Evolutionary conservation across 352 stramenopile species (phyloP).

Genomic region (Phytophthora fragariaefolia): DNA sequence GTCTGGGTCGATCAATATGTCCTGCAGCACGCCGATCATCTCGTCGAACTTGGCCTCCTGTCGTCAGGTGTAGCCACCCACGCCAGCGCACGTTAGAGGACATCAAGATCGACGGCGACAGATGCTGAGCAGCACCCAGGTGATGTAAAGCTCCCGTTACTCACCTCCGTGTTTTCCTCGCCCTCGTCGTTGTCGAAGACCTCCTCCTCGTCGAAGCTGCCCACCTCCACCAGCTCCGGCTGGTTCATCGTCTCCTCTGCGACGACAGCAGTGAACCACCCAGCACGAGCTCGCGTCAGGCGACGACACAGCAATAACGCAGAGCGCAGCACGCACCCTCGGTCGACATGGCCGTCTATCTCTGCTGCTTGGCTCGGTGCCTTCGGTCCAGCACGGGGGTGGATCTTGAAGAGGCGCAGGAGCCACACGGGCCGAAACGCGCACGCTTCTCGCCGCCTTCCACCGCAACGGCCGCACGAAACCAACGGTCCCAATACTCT

Average conservation of each 20-base stretch:
- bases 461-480: slow-evolving; percentile 14
- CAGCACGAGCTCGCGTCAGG: not conserved
- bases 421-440: not conserved
- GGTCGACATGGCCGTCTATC: slow-evolving; percentile 25
- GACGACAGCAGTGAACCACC: not conserved
- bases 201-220: slow-evolving; percentile 56
- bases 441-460: not conserved
- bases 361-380: not conserved
- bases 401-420: slow-evolving; percentile 31
- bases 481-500: slow-evolving; percentile 12
- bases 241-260: slow-evolving; percentile 42
- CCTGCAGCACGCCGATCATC: slow-evolving; percentile 81
- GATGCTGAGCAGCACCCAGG: too few relatives aligned
- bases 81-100: slow-evolving; percentile 1
- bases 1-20: slow-evolving; percentile 80
- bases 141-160: not conserved
- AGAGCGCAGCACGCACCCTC: slow-evolving; percentile 15
- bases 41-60: slow-evolving; percentile 80
- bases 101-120: not conserved
- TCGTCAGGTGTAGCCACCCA: not conserved
- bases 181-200: slow-evolving; percentile 68
- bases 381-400: not conserved
- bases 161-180: slow-evolving; percentile 72
- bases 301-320: not conserved
- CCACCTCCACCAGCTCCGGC: slow-evolving; percentile 58